phyloP scores from a whole-genome alignment of 140 eudicot species.

The Senecio squalidus region DNA sequence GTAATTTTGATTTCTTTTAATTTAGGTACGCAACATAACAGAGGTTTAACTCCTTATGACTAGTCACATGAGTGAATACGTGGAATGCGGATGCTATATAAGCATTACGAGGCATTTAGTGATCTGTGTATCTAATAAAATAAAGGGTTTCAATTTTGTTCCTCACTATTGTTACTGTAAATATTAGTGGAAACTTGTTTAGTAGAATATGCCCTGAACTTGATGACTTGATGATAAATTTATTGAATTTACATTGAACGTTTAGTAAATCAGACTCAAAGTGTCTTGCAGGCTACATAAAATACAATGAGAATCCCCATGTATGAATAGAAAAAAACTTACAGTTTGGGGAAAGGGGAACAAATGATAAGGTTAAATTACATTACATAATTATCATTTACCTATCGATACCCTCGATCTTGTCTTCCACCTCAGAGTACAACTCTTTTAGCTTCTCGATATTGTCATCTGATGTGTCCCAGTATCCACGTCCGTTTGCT shows the following conservation, averaged over 20 bases:
- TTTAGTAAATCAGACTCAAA: too few species aligned
- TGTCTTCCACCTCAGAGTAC: slow-evolving; percentile 97
- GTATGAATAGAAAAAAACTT: slow-evolving; percentile 13
- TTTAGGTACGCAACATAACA: too few species aligned
- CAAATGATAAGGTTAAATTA: slow-evolving; percentile 23
- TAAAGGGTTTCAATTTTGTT: too few species aligned
- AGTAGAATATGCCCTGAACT: not conserved
- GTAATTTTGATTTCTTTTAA: too few species aligned
- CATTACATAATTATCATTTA: slow-evolving; percentile 16
- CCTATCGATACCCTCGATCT: slow-evolving; percentile 93
- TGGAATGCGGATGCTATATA: too few species aligned
- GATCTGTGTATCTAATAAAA: too few species aligned
- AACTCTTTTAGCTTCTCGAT: slow-evolving; percentile 76
- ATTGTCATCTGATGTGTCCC: slow-evolving; percentile 92
- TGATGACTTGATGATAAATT: not conserved
- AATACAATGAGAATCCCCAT: slow-evolving; percentile 22
- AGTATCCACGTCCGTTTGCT: slow-evolving; percentile 96
- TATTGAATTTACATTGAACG: too few species aligned
- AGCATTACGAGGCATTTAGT: too few species aligned
- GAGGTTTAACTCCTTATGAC: too few species aligned
- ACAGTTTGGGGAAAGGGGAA: slow-evolving; percentile 22
- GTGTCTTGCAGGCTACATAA: slow-evolving; percentile 15
- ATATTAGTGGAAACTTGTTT: not conserved
- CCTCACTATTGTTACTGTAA: too few species aligned
- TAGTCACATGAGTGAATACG: too few species aligned